Conservation (phyloP, 2,329 filamentous ascomycete genomes). For the Ceratocystis lukuohia region DNA sequence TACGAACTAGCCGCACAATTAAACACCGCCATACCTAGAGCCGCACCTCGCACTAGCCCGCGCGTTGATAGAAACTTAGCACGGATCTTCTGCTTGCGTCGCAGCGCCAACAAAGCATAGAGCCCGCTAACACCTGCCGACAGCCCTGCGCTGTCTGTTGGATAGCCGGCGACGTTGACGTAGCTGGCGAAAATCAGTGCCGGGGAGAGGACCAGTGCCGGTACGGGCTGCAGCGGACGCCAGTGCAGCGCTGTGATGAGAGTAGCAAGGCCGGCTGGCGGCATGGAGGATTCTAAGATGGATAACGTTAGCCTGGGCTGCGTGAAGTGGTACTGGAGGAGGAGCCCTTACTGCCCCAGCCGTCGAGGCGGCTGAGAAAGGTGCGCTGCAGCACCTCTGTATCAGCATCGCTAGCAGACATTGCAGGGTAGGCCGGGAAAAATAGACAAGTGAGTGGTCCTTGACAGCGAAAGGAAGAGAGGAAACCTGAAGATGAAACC, state of each 20-base stretch:
- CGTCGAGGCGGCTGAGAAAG: constrained; percentile 28
- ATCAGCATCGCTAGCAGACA: constrained; percentile 8
- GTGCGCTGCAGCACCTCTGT: constrained; percentile 19
- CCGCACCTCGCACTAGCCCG: constrained; percentile 37
- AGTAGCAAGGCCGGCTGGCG: constrained; percentile 42
- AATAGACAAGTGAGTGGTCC: too few relatives aligned
- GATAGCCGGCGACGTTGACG: constrained; percentile 46
- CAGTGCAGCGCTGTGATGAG: constrained; percentile 43
- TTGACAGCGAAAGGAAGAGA: not conserved
- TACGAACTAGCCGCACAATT: constrained; percentile 39
- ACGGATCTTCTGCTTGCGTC: constrained; percentile 31
- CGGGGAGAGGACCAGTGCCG: constrained; percentile 35
- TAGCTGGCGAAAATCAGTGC: constrained; percentile 44
- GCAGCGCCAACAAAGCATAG: constrained; percentile 42
- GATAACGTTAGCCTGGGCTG: not conserved
- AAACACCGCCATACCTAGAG: constrained; percentile 36
- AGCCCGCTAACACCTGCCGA: constrained; percentile 44
- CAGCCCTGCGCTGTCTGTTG: constrained; percentile 42
- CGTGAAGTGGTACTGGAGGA: constrained; percentile 6
- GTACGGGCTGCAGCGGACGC: constrained; percentile 40
- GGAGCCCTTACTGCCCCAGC: constrained; percentile 36
- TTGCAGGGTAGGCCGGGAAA: not conserved
- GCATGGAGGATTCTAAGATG: constrained; percentile 37
- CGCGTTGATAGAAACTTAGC: constrained; percentile 33
- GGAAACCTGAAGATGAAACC: not conserved